Evolutionary conservation across 1,284 basidiomycete species (phyloP).

Genomic region (Cryptococcus depauperatus): DNA sequence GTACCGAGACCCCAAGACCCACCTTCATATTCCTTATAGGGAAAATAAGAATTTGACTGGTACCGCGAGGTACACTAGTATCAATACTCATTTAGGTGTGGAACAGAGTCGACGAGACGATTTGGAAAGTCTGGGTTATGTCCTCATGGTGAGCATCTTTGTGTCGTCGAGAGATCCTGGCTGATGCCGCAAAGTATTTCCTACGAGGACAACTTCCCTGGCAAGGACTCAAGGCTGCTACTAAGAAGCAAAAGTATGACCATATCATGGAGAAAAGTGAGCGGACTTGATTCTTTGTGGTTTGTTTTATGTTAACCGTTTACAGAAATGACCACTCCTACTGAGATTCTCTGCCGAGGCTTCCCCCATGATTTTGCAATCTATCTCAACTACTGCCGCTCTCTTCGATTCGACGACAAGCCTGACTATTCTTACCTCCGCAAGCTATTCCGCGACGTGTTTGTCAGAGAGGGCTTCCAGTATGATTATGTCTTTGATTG

Average conservation of each 20-base stretch:
- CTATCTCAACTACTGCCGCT: constrained; percentile 94
- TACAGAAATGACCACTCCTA: constrained; percentile 91
- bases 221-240: constrained; percentile 96
- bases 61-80: constrained; percentile 97
- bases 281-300: constrained; percentile 1
- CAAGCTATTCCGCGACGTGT: constrained; percentile 95
- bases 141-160: constrained; percentile 58
- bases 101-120: constrained; percentile 95
- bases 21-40: constrained; percentile 97
- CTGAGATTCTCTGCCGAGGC: constrained; percentile 87
- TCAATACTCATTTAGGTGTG: constrained; percentile 97
- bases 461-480: constrained; percentile 92
- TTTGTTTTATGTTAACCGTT: not conserved
- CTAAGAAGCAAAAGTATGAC: constrained; percentile 99
- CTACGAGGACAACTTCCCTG: constrained; percentile 90
- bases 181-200: constrained; percentile 60
- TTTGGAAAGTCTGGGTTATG: constrained; percentile 90
- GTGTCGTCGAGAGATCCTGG: not conserved
- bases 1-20: constrained; percentile 98
- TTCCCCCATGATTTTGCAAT: constrained; percentile 98
- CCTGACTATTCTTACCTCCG: constrained; percentile 96
- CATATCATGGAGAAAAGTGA: constrained; percentile 91
- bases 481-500: constrained; percentile 98
- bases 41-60: constrained; percentile 99
- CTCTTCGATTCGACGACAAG: constrained; percentile 95